A percentile compares a stretch with the other conserved stretches of the same genome.
Conservation (phyloP, 2,329 filamentous ascomycete species). For the Aspergillus oerlinghausenensis region DNA sequence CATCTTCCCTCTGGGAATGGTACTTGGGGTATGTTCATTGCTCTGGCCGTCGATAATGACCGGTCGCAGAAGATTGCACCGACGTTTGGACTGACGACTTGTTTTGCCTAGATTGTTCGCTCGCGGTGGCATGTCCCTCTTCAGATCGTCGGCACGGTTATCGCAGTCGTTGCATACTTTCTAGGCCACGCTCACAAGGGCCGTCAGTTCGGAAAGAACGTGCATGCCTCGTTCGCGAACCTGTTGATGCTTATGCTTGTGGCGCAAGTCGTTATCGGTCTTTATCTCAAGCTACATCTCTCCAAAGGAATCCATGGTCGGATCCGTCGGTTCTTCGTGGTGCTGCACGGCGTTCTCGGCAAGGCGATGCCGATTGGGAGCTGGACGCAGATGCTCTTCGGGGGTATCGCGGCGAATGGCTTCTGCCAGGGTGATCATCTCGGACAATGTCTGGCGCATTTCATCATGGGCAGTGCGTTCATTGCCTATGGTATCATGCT, state of each 20-base stretch:
- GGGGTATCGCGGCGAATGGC: conserved; percentile 84
- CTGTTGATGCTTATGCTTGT: conserved; percentile 75
- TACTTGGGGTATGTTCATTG: conserved; percentile 67
- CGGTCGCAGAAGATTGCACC: neutral
- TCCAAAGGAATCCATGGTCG: conserved; percentile 76
- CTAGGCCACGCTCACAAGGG: conserved; percentile 88
- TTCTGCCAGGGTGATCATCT: conserved; percentile 90
- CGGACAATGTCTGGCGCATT: conserved; percentile 91
- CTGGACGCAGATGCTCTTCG: conserved; percentile 95
- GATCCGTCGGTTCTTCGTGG: conserved; percentile 67
- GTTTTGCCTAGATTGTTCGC: conserved; percentile 64
- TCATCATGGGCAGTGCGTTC: conserved; percentile 98
- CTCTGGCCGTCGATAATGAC: conserved; percentile 2
- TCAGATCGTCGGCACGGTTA: conserved; percentile 67
- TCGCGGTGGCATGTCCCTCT: conserved; percentile 92
- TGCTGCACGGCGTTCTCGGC: conserved; percentile 73
- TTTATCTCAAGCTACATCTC: conserved; percentile 86
- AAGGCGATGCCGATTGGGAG: conserved; percentile 80
- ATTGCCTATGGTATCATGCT: conserved; percentile 88
- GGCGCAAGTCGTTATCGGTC: conserved; percentile 71
- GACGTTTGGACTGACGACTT: neutral
- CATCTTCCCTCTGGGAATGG: conserved; percentile 92
- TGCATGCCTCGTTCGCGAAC: conserved; percentile 76
- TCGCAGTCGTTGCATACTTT: conserved; percentile 82
- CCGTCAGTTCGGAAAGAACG: conserved; percentile 75